Base-by-base conservation (phyloP, 495 filamentous ascomycete species). In the Podospora comata region DNA sequence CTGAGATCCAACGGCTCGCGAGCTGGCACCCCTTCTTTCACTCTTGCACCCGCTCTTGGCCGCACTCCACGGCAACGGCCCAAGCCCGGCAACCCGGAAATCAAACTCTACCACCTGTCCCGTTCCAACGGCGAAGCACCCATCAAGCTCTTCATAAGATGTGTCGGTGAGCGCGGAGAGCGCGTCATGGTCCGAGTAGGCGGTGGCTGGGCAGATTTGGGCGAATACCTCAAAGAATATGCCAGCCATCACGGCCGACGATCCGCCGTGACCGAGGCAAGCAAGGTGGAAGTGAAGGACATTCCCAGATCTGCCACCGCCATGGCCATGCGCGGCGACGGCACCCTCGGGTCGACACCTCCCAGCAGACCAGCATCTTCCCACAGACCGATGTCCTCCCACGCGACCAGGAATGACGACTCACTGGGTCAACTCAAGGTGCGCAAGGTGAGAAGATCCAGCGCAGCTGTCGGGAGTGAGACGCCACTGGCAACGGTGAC, bases 141-240 rank as follows among this genome's bases (percentile, higher is more conserved):
- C 0, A 93, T 95, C 70, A 97, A 97, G 77, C 85, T 99, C 2
- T 95, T 94, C 74, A 92, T 98, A 28, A 90, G 95, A 0, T 88
- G 92, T 16, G 93, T 99, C 1, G 95, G 95, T 48, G 92, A 96
- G 76, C 83, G 87, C 32, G 90, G 90, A n/a, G 92, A 97, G 76
- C 87, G 95, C 30, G 93, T 98, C 58, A 97, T 99, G 93, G 96
- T 97, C 9, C 90, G 95, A 65, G 92, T 98, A 23, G 95, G 95
- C 18, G 95, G 95, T 67, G 95, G 95, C 48, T 99, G 95, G 95
- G 91, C 93, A 16, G 95, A 99, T 75, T 81, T 99, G 26, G 93
- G 89, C 28, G 94, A 97, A 77, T 98, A 97, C 75, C 83, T 99
- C n/a, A 88, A 90, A 70, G 92, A 97, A 75, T 99, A 96, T 73